Evolutionary conservation across 768 basidiomycete genomes (phyloP).

Genomic region (Suillus clintonianus): DNA sequence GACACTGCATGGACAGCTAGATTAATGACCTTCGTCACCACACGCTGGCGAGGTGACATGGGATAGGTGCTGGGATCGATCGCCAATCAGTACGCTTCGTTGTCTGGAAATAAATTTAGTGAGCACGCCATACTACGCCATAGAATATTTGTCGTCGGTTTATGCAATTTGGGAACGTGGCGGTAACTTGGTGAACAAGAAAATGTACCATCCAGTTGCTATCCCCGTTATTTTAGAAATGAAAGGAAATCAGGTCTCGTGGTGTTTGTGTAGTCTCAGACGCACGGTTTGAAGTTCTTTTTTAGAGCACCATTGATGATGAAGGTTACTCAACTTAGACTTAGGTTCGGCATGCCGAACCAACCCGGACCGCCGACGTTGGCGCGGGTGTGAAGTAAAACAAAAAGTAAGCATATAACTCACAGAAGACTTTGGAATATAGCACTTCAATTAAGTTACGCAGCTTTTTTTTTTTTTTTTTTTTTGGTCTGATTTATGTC

Average conservation of each 20-base stretch:
- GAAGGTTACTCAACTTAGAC: not conserved
- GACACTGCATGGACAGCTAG: not conserved
- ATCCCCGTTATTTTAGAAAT: too few relatives aligned
- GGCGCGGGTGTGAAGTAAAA: not conserved
- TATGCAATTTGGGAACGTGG: not conserved
- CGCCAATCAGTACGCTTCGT: not conserved
- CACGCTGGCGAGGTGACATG: not conserved
- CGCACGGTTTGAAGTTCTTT: not conserved
- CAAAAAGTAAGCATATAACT: not conserved
- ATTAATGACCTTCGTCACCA: not conserved
- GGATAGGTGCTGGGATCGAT: not conserved
- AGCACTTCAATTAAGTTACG: not conserved
- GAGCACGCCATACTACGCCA: not conserved
- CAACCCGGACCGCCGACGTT: not conserved
- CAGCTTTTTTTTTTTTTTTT: too few relatives aligned
- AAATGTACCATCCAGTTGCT: too few relatives aligned
- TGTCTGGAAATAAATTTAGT: not conserved
- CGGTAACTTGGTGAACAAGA: not conserved
- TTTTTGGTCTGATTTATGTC: too few relatives aligned
- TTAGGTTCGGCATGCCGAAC: not conserved
- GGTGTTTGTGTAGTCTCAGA: not conserved
- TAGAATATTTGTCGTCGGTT: not conserved
- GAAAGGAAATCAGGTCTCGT: not conserved
- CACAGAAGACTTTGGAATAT: not conserved
- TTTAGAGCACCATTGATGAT: not conserved